Conservation (phyloP, 179 eudicot genomes). For the Carnegiea gigantea region DNA sequence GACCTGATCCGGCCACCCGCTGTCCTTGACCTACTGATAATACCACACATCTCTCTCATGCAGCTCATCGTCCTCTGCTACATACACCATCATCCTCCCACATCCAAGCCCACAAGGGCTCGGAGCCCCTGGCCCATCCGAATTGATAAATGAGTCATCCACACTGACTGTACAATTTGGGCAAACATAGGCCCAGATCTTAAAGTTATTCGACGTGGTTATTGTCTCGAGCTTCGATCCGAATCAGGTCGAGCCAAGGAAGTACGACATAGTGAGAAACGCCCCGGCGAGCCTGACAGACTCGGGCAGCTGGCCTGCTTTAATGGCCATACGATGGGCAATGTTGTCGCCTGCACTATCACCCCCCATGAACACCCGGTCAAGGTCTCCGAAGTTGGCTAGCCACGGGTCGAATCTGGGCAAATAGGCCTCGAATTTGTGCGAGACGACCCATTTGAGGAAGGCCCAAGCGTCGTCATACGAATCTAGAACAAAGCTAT, state of each 20-base stretch:
- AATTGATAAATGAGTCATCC: conserved; percentile 26
- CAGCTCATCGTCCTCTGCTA: conserved; percentile 32
- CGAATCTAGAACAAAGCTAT: conserved; percentile 43
- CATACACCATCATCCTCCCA: conserved; percentile 32
- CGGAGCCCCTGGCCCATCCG: conserved; percentile 20
- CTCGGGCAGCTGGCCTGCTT: conserved; percentile 11
- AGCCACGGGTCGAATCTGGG: conserved; percentile 30
- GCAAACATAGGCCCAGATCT: conserved; percentile 32
- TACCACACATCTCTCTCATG: conserved; percentile 29
- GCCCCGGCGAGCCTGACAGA: conserved; percentile 8
- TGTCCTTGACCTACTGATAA: conserved; percentile 19
- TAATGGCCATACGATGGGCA: conserved; percentile 33
- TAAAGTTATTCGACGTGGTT: conserved; percentile 16
- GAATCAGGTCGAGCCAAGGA: conserved; percentile 11
- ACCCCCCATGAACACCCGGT: conserved; percentile 30
- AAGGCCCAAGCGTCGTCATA: no score
- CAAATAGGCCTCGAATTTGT: not conserved
- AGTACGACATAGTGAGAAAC: conserved; percentile 35
- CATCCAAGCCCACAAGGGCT: conserved; percentile 21
- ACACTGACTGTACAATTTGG: conserved; percentile 15
- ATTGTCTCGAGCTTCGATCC: conserved; percentile 9
- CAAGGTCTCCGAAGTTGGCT: conserved; percentile 27
- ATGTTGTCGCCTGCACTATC: conserved; percentile 52
- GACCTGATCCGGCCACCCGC: conserved; percentile 29
- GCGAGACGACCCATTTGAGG: conserved; percentile 59